Evolutionary conservation across 441 rosid genomes (phyloP), one percentile per base, ranked within the genome.

Genomic region (Gossypium schwendimanii): DNA sequence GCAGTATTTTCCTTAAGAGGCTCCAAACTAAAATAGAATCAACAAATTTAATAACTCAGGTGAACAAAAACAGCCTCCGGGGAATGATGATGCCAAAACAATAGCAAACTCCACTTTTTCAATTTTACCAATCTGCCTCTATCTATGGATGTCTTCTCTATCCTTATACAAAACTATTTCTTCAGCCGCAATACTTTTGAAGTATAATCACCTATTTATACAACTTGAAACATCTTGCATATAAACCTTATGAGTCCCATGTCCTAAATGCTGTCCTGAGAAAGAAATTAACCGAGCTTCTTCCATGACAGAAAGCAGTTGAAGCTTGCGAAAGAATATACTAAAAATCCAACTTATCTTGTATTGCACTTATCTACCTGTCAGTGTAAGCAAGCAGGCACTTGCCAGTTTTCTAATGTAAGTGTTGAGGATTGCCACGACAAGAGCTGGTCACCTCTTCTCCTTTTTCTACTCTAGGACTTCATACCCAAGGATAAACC

Each of bases 281-380:
- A 70, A 61, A 74, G 75, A 69, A 64, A 50, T 52, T 14, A 64
- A 75, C 50, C 1, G 62, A 17, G 71, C 57, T 54, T 31, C 64
- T 75, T 28, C 85, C 77, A 77, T 45, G 52, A 73, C 78, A 72
- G 60, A 53, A 73, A 62, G 78, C 58, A 77, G 69, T 76, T 74
- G 73, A 68, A 69, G 77, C 77, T 63, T 61, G 54, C 12, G 28
- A 63, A 53, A 73, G 72, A 79, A 71, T 61, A 76, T 41, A 64
- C 44, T 54, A 53, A 72, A 60, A 76, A 41, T 31, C 76, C 71
- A 63, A 74, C 26, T 71, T 54, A 39, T 52, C 62, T 74, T 69
- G 79, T 76, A 71, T 58, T 49, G 69, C 74, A 82, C 81, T 74
- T 60, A 82, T 79, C 71, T 71, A 81, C 78, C 78, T 12, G 23